Evolutionary conservation across 495 filamentous ascomycete species (phyloP), one percentile per base, ranked within the genome.

Genomic region (Daldinia childiae): DNA sequence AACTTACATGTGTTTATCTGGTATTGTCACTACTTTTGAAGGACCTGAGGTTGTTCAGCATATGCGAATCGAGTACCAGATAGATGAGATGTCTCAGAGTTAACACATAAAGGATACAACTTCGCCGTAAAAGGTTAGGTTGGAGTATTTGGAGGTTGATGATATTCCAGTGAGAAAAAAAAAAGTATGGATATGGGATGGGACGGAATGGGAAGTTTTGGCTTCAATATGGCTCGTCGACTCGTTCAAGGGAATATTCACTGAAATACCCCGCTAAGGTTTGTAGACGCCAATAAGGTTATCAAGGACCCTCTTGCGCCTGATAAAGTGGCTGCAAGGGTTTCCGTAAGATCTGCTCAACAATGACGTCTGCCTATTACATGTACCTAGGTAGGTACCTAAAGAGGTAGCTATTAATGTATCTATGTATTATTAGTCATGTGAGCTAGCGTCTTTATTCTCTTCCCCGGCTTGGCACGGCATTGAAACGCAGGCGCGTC

Each of bases 251-350:
- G 52, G 30, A 56, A 32, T 9, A 30, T 29, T 55, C 51, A 9
- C 29, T 36, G 30, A 57, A 57, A 57, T 57, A 57, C 54, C 54
- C 54, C 54, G 54, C 54, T 57, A 57, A 32, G n/a, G 54, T 52
- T 52, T 52, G 12, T 29, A 54, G 26, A 50, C 56, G 50, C 61
- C 57, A 62, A 70, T 65, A 64, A 45, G 57, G 57, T 56, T 66
- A 60, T 61, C 68, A n/a, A n/a, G 45, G 6, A 38, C 32, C 19
- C 19, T 39, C 17, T 29, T 24, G 29, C 43, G 48, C 56, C 26
- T 48, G 67, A 65, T 71, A 65, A 65, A 66, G 58, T 62, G 34
- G 50, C 58, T 71, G 64, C 64, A 72, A 64, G 63, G 63, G 4
- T 36, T 38, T 64, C 59, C 48, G 64, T 67, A 64, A 67, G 34